Base-by-base conservation (phyloP, 2,329 filamentous ascomycete genomes). In the Talaromyces pinophilus region DNA sequence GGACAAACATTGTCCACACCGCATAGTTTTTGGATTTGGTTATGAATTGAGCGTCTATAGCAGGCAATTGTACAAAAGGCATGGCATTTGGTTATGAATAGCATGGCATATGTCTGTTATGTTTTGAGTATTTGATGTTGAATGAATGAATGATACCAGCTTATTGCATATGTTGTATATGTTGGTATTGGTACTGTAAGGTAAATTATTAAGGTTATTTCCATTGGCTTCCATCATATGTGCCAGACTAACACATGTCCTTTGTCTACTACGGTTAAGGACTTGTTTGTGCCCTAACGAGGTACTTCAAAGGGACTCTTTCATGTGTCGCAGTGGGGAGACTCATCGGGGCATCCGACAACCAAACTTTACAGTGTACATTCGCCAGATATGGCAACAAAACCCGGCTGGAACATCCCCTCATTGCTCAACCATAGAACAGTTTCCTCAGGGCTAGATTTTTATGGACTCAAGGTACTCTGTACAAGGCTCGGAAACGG, bases 1-100 rank as follows among this genome's bases (percentile, higher is more conserved):
- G 10, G 30, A 2, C 30, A 8, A 35, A 19, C 28, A 8, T 22
- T 11, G 30, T 22, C 30, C 19, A 33, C 44, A 10, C 22, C 44
- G 44, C 44, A 46, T 22, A 38, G 17, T 35, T 52, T 30, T 40
- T 28, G 48, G 48, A 7, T 42, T 19, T 50, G 35, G 22, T 11
- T 33, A 11, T 63, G 35, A 30, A 60, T 55, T 62, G 44, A 62
- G 60, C 60, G 46, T 46, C 33, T 54, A 25, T 25, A 64, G 62
- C 62, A 64, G 42, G 62, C 62, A 50, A 42, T 57, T 64, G 62
- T 59, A 64, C 54, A 64, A 64, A 64, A 59, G 17, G 57, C 38
- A 33, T 60, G 38, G 38, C 57, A 60, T 46, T 60, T 42, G 38
- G n/a, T 52, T 40, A 25, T 35, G 44, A 35, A 17, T 25, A 48